phyloP scores from a whole-genome alignment of 1,284 basidiomycete species.

The Austroboletus sp. region DNA sequence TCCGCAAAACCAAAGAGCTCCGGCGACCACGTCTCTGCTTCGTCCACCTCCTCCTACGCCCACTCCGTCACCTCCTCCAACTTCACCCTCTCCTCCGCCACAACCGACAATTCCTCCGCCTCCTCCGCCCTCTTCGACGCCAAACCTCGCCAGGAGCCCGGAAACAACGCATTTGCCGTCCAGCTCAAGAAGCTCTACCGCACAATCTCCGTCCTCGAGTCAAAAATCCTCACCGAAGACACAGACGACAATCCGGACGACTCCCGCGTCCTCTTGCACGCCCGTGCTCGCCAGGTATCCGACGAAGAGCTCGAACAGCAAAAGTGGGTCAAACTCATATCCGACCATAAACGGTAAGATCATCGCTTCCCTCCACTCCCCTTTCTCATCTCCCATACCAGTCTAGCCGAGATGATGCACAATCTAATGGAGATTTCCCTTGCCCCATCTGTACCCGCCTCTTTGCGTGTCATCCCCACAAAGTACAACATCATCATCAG shows the following conservation, averaged over 20 bases:
- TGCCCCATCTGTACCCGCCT: constrained; percentile 80
- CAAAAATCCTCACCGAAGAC: constrained; percentile 62
- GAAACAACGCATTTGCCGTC: constrained; percentile 60
- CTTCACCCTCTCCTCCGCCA: constrained; percentile 68
- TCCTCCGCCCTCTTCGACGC: constrained; percentile 61
- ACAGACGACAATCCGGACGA: constrained; percentile 45
- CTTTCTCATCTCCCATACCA: constrained; percentile 28
- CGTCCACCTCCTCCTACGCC: constrained; percentile 71
- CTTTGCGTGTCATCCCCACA: constrained; percentile 79
- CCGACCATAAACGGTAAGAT: constrained; percentile 64
- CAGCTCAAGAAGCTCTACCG: constrained; percentile 80
- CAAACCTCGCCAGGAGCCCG: constrained; percentile 46
- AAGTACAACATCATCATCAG: constrained; percentile 94
- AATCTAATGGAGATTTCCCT: constrained; percentile 82
- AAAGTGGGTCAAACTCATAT: constrained; percentile 58
- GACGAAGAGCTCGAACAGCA: constrained; percentile 56
- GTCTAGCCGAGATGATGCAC: constrained; percentile 84
- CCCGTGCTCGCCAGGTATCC: constrained; percentile 30
- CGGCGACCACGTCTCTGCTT: constrained; percentile 65
- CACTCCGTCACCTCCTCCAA: constrained; percentile 63
- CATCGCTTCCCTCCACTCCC: background rate
- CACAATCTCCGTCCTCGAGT: constrained; percentile 65
- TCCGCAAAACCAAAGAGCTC: constrained; percentile 46
- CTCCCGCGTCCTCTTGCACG: constrained; percentile 51
- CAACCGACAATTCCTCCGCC: constrained; percentile 64